phyloP scores from a whole-genome alignment of 2,329 filamentous ascomycete genomes.

The Talaromyces sp. region DNA sequence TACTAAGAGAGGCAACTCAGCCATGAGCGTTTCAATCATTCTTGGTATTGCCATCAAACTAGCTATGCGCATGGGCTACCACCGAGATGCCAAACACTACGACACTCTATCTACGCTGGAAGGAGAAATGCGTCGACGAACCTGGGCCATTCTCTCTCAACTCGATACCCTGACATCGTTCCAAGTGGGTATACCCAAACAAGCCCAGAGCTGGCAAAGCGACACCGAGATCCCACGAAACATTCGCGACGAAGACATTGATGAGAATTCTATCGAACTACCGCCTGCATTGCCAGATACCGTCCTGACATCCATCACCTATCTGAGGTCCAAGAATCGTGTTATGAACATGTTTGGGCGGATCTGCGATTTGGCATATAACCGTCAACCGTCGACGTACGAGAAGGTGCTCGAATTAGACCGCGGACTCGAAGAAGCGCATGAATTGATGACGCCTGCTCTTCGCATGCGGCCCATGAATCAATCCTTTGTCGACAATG shows the following conservation, averaged over 20 bases:
- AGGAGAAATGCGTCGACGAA: conserved; percentile 51
- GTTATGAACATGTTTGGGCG: conserved; percentile 33
- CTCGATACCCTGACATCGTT: conserved; percentile 62
- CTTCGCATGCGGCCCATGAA: conserved; percentile 24
- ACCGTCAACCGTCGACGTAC: conserved; percentile 32
- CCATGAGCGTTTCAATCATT: conserved; percentile 55
- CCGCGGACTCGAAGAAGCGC: conserved; percentile 30
- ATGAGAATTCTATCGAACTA: conserved; percentile 49
- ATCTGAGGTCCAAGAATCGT: conserved; percentile 35
- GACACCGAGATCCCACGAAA: conserved; percentile 59
- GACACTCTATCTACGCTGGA: conserved; percentile 53
- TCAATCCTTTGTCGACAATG: conserved; percentile 45
- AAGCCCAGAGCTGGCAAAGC: conserved; percentile 58
- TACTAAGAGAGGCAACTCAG: conserved; percentile 32
- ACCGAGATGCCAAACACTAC: conserved; percentile 56
- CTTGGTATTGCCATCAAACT: conserved; percentile 55
- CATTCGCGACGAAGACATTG: conserved; percentile 60
- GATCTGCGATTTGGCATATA: conserved; percentile 34
- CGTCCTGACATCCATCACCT: conserved; percentile 50
- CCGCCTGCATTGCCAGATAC: conserved; percentile 52
- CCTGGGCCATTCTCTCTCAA: conserved; percentile 45
- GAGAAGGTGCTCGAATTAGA: conserved; percentile 34
- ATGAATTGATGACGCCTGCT: conserved; percentile 16
- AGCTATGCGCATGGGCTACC: conserved; percentile 61
- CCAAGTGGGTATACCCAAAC: conserved; percentile 61